Conservation (phyloP, 805 yeast genomes). For the Metschnikowia lachancei region DNA sequence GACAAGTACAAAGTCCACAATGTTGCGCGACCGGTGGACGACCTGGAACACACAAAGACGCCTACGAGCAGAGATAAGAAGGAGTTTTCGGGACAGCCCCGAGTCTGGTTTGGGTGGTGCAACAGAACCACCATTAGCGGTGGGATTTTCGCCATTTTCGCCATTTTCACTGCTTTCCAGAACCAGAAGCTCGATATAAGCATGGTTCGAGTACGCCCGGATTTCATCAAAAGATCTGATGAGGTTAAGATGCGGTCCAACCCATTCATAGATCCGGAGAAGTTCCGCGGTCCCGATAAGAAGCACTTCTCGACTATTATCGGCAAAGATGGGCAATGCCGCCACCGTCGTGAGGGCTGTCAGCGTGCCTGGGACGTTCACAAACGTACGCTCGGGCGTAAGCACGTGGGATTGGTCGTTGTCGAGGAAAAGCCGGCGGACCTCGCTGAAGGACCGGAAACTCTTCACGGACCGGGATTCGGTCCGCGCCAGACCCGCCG, state of each 20-base stretch:
- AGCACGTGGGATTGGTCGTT: conserved; percentile 20
- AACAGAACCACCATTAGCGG: no score
- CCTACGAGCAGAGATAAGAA: conserved; percentile 32
- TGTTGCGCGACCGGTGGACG: conserved; percentile 30
- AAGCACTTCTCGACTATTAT: conserved; percentile 25
- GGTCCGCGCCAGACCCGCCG: conserved; percentile 7
- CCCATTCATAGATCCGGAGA: conserved; percentile 27
- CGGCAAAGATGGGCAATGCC: conserved; percentile 19
- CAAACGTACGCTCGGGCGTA: conserved; percentile 23
- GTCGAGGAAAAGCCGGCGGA: conserved; percentile 22
- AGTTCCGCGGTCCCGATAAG: conserved; percentile 26
- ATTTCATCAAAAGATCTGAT: conserved; percentile 30
- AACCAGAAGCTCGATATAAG: neutral
- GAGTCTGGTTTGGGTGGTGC: no score
- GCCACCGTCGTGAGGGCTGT: conserved; percentile 21
- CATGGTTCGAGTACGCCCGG: conserved; percentile 1
- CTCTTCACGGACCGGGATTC: conserved; percentile 16
- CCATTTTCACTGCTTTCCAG: neutral
- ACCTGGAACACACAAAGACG: conserved; percentile 28
- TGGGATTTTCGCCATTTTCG: neutral
- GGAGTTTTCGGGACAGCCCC: conserved; percentile 12
- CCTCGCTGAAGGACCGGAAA: conserved; percentile 28
- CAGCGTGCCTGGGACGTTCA: conserved; percentile 19
- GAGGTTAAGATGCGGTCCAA: conserved; percentile 35
- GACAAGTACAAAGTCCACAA: conserved; percentile 26